phyloP scores from a whole-genome alignment of 2,329 filamentous ascomycete genomes.

The Talaromyces sp. region DNA sequence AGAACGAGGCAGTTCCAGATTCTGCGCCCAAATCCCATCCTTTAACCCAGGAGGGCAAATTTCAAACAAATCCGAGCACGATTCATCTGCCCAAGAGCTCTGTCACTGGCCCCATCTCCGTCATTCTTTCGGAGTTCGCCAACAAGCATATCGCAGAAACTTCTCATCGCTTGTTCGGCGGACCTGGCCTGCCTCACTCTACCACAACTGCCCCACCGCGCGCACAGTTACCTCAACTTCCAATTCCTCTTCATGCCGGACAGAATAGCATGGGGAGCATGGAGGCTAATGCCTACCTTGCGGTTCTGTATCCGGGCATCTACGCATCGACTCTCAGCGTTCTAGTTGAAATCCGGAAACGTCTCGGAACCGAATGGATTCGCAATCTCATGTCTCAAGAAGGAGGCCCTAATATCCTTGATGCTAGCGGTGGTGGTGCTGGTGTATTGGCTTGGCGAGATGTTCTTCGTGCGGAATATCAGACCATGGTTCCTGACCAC shows the following conservation, averaged over 20 bases:
- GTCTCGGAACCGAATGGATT: constrained; percentile 62
- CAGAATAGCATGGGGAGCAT: constrained; percentile 62
- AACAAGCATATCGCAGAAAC: constrained; percentile 74
- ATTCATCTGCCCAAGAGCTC: constrained; percentile 71
- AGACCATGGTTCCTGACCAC: constrained; percentile 59
- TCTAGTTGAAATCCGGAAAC: constrained; percentile 62
- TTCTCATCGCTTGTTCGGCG: constrained; percentile 76
- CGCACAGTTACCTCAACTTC: constrained; percentile 56
- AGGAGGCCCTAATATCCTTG: constrained; percentile 60
- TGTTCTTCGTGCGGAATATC: constrained; percentile 79
- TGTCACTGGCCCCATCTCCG: constrained; percentile 69
- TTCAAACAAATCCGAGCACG: constrained; percentile 72
- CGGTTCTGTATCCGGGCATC: constrained; percentile 62
- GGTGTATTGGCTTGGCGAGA: constrained; percentile 67
- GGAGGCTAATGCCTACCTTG: constrained; percentile 63
- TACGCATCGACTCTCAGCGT: constrained; percentile 61
- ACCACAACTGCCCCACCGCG: constrained; percentile 65
- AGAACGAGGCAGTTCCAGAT: constrained; percentile 42
- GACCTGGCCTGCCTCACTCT: constrained; percentile 73
- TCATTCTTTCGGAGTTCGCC: constrained; percentile 68
- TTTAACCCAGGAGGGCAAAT: constrained; percentile 73
- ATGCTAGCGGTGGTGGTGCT: constrained; percentile 65
- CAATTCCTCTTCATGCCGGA: constrained; percentile 60
- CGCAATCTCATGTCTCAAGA: constrained; percentile 58
- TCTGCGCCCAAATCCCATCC: constrained; percentile 67